Base-by-base conservation (phyloP, 2,329 filamentous ascomycete genomes). In the Alternaria sp. region DNA sequence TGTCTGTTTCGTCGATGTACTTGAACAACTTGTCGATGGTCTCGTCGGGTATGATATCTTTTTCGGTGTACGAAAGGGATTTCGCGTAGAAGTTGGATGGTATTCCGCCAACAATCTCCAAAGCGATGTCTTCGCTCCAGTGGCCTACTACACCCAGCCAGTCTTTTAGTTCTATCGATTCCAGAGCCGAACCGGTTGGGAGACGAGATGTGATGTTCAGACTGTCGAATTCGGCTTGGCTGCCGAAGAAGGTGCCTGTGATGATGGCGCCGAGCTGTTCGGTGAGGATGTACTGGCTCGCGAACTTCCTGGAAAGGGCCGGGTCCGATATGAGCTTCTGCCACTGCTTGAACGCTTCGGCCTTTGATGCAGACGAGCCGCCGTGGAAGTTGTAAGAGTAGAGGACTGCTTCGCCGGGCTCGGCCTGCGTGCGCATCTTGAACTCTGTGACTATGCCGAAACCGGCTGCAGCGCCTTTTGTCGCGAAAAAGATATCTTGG, bases 391-490 rank as follows among this genome's bases (percentile, higher is more conserved):
- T 74, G 67, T 79, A 80, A 5, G 70, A 69, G 69, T 79, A 80
- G 21, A 75, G 68, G 4, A 78, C 73, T 8, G 75, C 67, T 50
- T 76, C 66, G 9, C 65, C 63, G 2, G 78, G 78, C 61, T 77
- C 76, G 23, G 76, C 64, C 57, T 79, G 66, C 3, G 78, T 80
- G 26, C 77, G 74, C 19, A 81, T 72, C 51, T 77, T 75, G 72
- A 80, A 81, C 36, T 80, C 79, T 8, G 77, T 80, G 25, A 82
- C 74, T 61, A 83, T 78, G 17, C 81, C 82, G 57, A 82, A 83
- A 19, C 81, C 78, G 51, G 78, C 78, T 8, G 77, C 82, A 5
- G 81, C 82, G 4, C 82, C 82, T 15, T 77, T 78, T 5, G 83
- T 62, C 2, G 79, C 82, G 64, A 80, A 83, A 61, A 83, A 81